Evolutionary conservation across 2,329 filamentous ascomycete species (phyloP).

Genomic region (Pseudogymnoascus sp.): DNA sequence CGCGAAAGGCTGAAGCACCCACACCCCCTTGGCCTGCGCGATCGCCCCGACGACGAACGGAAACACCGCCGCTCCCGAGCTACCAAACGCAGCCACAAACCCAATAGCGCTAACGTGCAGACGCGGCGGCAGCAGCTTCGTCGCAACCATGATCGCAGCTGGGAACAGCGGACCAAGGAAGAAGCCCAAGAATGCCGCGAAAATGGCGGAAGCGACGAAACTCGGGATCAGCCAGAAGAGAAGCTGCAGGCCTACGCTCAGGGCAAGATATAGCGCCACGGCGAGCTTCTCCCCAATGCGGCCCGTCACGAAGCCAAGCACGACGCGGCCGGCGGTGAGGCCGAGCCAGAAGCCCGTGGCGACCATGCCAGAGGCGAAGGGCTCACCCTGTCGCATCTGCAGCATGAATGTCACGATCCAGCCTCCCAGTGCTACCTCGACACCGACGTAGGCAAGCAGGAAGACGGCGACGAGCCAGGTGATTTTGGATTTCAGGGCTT

Average conservation of each 20-base stretch:
- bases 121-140: slow-evolving; percentile 64
- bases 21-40: slow-evolving; percentile 49
- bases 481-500: slow-evolving; percentile 40
- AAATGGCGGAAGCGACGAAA: slow-evolving; percentile 66
- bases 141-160: slow-evolving; percentile 63
- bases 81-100: slow-evolving; percentile 72
- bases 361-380: slow-evolving; percentile 67
- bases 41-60: slow-evolving; percentile 63
- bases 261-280: slow-evolving; percentile 54
- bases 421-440: slow-evolving; percentile 68
- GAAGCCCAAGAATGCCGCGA: slow-evolving; percentile 67
- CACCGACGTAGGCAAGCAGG: slow-evolving; percentile 70
- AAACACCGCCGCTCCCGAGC: slow-evolving; percentile 61
- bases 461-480: slow-evolving; percentile 71
- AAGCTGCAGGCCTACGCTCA: slow-evolving; percentile 58
- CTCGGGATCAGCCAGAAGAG: slow-evolving; percentile 76
- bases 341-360: slow-evolving; percentile 82
- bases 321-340: slow-evolving; percentile 64
- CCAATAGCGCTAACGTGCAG: slow-evolving; percentile 75
- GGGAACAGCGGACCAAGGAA: slow-evolving; percentile 76
- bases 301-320: slow-evolving; percentile 70
- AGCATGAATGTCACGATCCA: slow-evolving; percentile 89
- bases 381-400: slow-evolving; percentile 58
- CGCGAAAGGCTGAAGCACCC: slow-evolving; percentile 50
- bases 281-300: slow-evolving; percentile 64